Evolutionary conservation across 306 rosid species (phyloP), one percentile per base, ranked within the genome.

Genomic region (Oemleria cerasiformis): DNA sequence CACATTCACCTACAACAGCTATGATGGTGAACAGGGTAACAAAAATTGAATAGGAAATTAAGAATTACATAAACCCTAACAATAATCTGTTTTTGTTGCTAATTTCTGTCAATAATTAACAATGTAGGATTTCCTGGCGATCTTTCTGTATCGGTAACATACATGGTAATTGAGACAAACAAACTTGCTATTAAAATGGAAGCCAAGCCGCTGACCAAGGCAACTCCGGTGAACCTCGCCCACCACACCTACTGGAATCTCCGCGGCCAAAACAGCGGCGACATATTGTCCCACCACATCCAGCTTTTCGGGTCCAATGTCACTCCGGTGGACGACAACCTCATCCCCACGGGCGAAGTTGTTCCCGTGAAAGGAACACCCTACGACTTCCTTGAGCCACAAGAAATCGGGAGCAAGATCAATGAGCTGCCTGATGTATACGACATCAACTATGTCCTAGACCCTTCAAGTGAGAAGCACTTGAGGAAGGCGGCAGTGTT

Each of bases 221-320:
- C 84, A 63, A 86, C 96, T 12, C 97, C 92, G 10, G 87, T 88
- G 53, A 88, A 91, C 70, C 55, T 86, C 13, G 96, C 97, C 4
- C 96, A 91, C 17, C 96, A 88, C 11, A 19, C 88, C 0, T 82
- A 88, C 78, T 88, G 96, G 97, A 91, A 91, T 43, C 80, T 88
- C 8, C 58, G 86, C 34, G 97, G 97, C 11, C 91, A 86, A 49
- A 39, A 75, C 71, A 86, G 87, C 9, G 91, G 96, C 4, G 82
- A 85, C 75, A 79, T 88, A 70, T 85, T 91, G 5, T 78, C 86
- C 0, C 91, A 88, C 75, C 71, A 3, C 1, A 76, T 91, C 72
- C 86, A 86, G 54, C 67, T 88, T 21, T 79, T 78, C 5, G 89
- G 76, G 5, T 85, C 96, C 34, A 9, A 50, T 1, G 80, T 91